Conservation (phyloP, 1,284 basidiomycete genomes). For the Inonotus hispidus region DNA sequence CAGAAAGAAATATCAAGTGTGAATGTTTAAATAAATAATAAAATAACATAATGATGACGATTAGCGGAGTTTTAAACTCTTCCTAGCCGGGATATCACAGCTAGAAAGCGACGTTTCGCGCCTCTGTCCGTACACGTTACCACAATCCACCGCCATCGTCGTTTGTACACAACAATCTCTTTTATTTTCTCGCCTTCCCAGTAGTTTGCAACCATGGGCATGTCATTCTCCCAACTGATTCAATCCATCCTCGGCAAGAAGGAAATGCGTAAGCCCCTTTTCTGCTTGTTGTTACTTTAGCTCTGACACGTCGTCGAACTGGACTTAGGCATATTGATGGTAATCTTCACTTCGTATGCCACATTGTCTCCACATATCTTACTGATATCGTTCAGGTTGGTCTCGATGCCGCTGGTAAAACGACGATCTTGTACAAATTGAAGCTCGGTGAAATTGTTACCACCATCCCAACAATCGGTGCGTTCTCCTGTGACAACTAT, state of each 20-base stretch:
- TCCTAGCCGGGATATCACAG: slow-evolving; percentile 5
- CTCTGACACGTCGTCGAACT: slow-evolving; percentile 9
- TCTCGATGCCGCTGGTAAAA: slow-evolving; percentile 97
- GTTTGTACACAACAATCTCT: slow-evolving; percentile 3
- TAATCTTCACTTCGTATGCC: slow-evolving; percentile 30
- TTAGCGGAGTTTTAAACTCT: slow-evolving; percentile 17
- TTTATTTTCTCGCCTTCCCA: slow-evolving; percentile 11
- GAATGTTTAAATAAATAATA: not conserved
- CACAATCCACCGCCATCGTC: slow-evolving; percentile 1
- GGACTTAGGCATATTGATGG: slow-evolving; percentile 70
- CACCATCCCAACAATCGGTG: slow-evolving; percentile 98
- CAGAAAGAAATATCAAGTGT: not conserved
- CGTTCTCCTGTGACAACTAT: slow-evolving; percentile 31
- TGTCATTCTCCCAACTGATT: slow-evolving; percentile 79
- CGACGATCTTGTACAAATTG: slow-evolving; percentile 97
- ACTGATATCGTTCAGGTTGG: slow-evolving; percentile 55
- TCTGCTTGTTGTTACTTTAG: slow-evolving; percentile 17
- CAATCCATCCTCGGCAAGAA: slow-evolving; percentile 95
- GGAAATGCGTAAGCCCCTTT: slow-evolving; percentile 87
- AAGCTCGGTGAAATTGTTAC: slow-evolving; percentile 99
- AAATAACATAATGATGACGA: not conserved
- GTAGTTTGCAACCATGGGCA: slow-evolving; percentile 59
- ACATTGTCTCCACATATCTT: slow-evolving; percentile 12
- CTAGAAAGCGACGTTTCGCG: slow-evolving; percentile 8
- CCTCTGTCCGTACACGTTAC: slow-evolving; percentile 13